These are phyloP conservation scores for Parastagonospora nodorum DNA, from an alignment of 2,329 filamentous ascomycete species.

Conservation along the genomic window DNA sequence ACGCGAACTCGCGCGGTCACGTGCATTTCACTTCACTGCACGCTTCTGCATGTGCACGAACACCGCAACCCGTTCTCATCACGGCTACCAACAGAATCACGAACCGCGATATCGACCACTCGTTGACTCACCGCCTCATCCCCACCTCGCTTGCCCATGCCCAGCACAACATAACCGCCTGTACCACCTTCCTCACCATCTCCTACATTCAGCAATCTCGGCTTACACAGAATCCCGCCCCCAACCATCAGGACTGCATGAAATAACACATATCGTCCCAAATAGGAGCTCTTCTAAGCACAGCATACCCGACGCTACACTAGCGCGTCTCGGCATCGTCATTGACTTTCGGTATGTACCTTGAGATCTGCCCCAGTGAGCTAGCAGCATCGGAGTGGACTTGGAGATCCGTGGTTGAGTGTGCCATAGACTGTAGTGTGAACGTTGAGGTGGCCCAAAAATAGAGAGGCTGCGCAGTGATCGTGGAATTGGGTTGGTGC, in stretches of 20 bases:
- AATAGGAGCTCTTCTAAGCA: neutral
- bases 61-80: neutral
- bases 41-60: neutral
- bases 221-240: too few relatives aligned
- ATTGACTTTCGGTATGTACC: slow-evolving; percentile 2
- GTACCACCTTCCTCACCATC: neutral
- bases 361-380: too few relatives aligned
- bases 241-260: too few relatives aligned
- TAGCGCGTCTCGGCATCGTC: slow-evolving; percentile 9
- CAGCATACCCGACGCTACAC: neutral
- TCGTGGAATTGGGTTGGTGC: too few relatives aligned
- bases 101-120: neutral
- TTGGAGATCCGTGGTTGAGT: slow-evolving; percentile 1
- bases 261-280: neutral
- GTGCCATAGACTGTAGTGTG: too few relatives aligned
- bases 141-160: neutral
- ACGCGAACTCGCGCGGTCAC: neutral
- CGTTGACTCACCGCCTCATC: too few relatives aligned
- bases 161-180: neutral
- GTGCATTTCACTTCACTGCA: neutral
- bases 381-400: neutral
- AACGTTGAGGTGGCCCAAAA: too few relatives aligned
- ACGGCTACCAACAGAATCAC: too few relatives aligned
- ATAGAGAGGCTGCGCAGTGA: too few relatives aligned
- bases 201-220: neutral